Percentiles rank a stretch among this genome's conserved stretches.
Evolutionary conservation across 257 asterid genomes (phyloP).

Genomic region (Mitragyna speciosa): DNA sequence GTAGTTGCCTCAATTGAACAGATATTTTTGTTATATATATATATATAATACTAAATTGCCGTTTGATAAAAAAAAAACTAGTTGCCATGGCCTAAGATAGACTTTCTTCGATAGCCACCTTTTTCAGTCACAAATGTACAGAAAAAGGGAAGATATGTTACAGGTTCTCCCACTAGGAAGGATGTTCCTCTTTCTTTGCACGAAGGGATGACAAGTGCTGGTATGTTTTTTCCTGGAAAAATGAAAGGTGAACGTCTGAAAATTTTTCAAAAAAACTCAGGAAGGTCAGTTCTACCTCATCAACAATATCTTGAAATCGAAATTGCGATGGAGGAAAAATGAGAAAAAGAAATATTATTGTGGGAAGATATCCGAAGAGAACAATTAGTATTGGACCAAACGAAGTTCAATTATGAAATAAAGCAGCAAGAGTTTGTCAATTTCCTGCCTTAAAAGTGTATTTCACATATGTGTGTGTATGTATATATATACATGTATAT

Average conservation of each 20-base stretch:
- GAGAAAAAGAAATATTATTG: constrained; percentile 61
- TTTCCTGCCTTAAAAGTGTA: constrained; percentile 48
- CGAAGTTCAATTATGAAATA: constrained; percentile 50
- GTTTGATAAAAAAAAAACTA: no score
- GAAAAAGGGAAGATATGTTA: constrained; percentile 72
- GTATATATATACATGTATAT: no score
- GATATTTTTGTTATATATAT: no score
- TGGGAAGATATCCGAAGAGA: constrained; percentile 74
- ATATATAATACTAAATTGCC: no score
- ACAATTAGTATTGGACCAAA: constrained; percentile 46
- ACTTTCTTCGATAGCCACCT: constrained; percentile 79
- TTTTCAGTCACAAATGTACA: constrained; percentile 71
- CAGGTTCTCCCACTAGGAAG: constrained; percentile 48
- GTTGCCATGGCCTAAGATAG: constrained; percentile 68
- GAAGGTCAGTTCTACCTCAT: constrained; percentile 34
- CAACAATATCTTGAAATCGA: constrained; percentile 43
- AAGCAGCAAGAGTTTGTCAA: constrained; percentile 64
- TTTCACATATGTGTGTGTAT: no score
- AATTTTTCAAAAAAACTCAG: constrained; percentile 58
- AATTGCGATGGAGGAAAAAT: constrained; percentile 47
- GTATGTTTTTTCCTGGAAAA: constrained; percentile 48
- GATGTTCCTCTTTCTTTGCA: constrained; percentile 84
- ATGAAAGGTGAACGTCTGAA: constrained; percentile 45
- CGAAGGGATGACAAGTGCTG: constrained; percentile 69
- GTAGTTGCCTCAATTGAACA: no score